Conservation (phyloP, 2,329 filamentous ascomycete genomes). For the Volutella citrinella region DNA sequence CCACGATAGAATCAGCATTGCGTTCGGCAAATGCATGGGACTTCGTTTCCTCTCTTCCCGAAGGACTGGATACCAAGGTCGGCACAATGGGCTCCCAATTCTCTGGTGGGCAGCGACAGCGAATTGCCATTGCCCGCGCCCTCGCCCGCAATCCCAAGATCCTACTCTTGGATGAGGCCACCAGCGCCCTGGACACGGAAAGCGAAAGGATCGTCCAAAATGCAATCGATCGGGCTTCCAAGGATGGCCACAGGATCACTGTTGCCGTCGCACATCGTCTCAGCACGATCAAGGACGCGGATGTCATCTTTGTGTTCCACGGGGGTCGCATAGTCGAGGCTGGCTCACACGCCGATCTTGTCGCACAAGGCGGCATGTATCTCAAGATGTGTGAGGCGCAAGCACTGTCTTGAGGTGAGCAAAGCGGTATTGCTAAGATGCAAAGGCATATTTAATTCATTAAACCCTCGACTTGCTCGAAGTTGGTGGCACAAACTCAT, state of each 20-base stretch:
- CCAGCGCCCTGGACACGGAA: constrained; percentile 26
- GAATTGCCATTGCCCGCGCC: constrained; percentile 65
- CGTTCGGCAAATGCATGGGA: constrained; percentile 49
- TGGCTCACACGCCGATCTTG: constrained; percentile 55
- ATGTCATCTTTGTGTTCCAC: constrained; percentile 61
- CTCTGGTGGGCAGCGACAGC: constrained; percentile 66
- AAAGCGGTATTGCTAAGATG: no score
- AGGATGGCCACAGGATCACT: constrained; percentile 55
- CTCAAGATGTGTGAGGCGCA: constrained; percentile 47
- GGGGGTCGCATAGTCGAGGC: constrained; percentile 53
- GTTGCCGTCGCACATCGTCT: constrained; percentile 79
- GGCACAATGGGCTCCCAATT: constrained; percentile 64
- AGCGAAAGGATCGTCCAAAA: constrained; percentile 59
- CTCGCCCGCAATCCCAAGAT: constrained; percentile 38
- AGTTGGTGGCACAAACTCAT: not conserved
- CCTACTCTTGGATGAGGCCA: constrained; percentile 24
- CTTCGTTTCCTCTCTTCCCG: constrained; percentile 36
- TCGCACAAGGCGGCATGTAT: constrained; percentile 44
- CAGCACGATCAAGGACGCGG: constrained; percentile 79
- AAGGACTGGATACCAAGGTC: constrained; percentile 56
- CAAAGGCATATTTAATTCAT: no score
- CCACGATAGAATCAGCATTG: constrained; percentile 43
- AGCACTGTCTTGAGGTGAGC: no score
- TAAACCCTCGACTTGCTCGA: no score
- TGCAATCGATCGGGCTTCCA: constrained; percentile 71